These are phyloP conservation scores for Ramularia endophylla DNA, from an alignment of 2,329 filamentous ascomycete genomes.

Conservation along the genomic window DNA sequence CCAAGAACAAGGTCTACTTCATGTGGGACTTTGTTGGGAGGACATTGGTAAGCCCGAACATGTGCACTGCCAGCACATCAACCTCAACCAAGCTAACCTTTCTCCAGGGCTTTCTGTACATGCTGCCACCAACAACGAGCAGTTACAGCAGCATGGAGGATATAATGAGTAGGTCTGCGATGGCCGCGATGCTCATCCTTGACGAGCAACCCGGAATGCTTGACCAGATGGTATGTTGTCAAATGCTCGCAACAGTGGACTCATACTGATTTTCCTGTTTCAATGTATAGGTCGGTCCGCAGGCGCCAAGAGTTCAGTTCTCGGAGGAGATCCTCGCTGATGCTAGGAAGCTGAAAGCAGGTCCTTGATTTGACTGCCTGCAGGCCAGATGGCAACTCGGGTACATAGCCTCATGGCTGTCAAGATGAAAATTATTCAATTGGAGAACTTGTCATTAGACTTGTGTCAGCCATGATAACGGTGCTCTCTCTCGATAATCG, in stretches of 20 bases:
- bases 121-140: constrained; percentile 5
- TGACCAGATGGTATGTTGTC: constrained; percentile 15
- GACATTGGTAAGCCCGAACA: constrained; percentile 11
- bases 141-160: constrained; percentile 4
- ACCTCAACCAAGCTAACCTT: background rate
- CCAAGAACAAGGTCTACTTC: constrained; percentile 34
- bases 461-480: too few species aligned
- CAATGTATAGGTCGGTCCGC: constrained; percentile 18
- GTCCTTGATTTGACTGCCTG: background rate
- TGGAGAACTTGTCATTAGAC: too few species aligned
- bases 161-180: constrained; percentile 6
- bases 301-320: constrained; percentile 13
- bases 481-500: too few species aligned
- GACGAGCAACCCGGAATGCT: constrained; percentile 20
- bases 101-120: constrained; percentile 7
- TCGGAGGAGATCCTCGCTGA: constrained; percentile 16
- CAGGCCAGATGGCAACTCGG: too few species aligned
- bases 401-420: too few species aligned
- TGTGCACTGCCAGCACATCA: background rate
- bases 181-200: constrained; percentile 13
- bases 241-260: too few species aligned
- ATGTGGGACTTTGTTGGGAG: constrained; percentile 33
- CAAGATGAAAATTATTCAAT: too few species aligned
- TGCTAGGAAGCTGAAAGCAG: constrained; percentile 1
- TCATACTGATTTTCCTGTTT: too few species aligned